Conservation (phyloP, 805 yeast genomes). For the Blastobotrys mokoenaii region DNA sequence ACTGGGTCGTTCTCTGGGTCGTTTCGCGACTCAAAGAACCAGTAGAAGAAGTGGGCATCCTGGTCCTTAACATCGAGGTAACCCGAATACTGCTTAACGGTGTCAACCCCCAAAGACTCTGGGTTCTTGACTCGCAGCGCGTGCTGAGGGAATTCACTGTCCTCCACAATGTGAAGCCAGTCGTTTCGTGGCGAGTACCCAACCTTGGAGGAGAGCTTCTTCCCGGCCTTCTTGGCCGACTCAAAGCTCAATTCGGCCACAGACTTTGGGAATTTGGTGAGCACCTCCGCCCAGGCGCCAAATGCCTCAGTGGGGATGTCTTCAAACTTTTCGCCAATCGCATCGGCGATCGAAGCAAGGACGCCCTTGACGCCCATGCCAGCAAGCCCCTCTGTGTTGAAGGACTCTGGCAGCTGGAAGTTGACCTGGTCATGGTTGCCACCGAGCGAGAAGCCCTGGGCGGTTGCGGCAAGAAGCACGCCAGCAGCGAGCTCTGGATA, state of each 20-base stretch:
- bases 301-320: slow-evolving; percentile 16
- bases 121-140: slow-evolving; percentile 60
- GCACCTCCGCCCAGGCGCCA: slow-evolving; percentile 19
- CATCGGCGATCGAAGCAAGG: slow-evolving; percentile 3
- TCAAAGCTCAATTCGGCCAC: slow-evolving; percentile 12
- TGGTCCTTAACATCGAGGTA: slow-evolving; percentile 69
- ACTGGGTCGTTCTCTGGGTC: slow-evolving; percentile 82
- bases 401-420: slow-evolving; percentile 8
- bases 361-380: slow-evolving; percentile 2
- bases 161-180: slow-evolving; percentile 36
- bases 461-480: background rate
- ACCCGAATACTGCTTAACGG: slow-evolving; percentile 71
- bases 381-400: no score
- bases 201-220: background rate
- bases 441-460: background rate
- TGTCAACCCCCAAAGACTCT: slow-evolving; percentile 63
- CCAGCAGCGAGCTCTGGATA: background rate
- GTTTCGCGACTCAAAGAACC: slow-evolving; percentile 80
- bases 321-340: slow-evolving; percentile 5
- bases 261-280: slow-evolving; percentile 18
- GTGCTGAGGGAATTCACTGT: slow-evolving; percentile 33
- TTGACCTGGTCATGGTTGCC: slow-evolving; percentile 3
- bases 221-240: slow-evolving; percentile 3
- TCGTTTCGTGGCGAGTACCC: slow-evolving; percentile 5
- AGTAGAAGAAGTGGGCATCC: slow-evolving; percentile 89